Conservation (phyloP, 179 eudicot genomes). For the Corrigiola litoralis region DNA sequence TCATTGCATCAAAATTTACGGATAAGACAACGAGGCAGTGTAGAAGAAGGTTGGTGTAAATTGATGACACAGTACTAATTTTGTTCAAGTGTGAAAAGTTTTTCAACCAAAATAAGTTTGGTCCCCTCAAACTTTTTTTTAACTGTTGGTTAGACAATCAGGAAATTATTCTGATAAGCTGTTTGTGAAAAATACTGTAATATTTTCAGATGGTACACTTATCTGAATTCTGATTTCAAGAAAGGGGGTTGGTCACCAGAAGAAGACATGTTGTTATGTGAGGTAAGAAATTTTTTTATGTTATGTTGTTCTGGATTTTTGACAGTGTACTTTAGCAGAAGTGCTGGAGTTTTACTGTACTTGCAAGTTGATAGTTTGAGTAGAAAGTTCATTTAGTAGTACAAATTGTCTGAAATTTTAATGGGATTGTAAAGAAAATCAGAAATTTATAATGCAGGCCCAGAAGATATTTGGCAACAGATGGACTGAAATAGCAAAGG, state of each 20-base stretch:
- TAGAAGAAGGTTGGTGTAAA: slow-evolving; percentile 72
- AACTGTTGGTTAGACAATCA: slow-evolving; percentile 3
- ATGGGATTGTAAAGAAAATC: slow-evolving; percentile 6
- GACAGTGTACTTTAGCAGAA: neutral
- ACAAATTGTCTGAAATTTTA: neutral
- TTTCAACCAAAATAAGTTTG: slow-evolving; percentile 1
- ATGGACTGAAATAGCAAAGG: slow-evolving; percentile 99
- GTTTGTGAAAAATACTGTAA: neutral
- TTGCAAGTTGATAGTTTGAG: neutral
- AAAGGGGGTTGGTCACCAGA: slow-evolving; percentile 99
- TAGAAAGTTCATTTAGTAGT: neutral
- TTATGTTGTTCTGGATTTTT: slow-evolving; percentile 5
- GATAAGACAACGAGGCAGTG: slow-evolving; percentile 96
- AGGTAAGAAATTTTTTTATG: too few species aligned
- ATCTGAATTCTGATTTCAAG: slow-evolving; percentile 94
- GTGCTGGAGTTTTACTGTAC: neutral
- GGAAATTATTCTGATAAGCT: slow-evolving; percentile 12
- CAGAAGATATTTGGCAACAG: slow-evolving; percentile 89
- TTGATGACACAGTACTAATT: neutral
- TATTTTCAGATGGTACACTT: slow-evolving; percentile 79
- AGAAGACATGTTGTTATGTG: slow-evolving; percentile 93
- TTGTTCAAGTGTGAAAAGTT: slow-evolving; percentile 12
- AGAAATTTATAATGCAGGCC: slow-evolving; percentile 62
- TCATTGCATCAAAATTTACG: slow-evolving; percentile 86
- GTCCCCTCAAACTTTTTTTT: slow-evolving; percentile 13